Conservation (phyloP, 2,329 filamentous ascomycete species). For the Verticillium nonalfalfae region DNA sequence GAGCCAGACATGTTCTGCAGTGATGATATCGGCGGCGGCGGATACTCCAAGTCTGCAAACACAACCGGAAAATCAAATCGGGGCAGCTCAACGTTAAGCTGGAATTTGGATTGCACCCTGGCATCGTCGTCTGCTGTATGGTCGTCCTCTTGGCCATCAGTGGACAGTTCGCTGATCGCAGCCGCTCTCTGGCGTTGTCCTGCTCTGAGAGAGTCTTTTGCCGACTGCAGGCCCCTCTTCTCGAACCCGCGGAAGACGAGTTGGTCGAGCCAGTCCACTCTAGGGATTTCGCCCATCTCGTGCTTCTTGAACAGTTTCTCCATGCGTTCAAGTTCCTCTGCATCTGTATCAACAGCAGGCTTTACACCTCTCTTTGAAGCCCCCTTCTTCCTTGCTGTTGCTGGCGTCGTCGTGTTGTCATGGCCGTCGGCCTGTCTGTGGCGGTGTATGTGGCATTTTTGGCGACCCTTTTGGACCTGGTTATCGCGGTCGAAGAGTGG, state of each 20-base stretch:
- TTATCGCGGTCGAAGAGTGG: conserved; percentile 89
- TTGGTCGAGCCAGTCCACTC: conserved; percentile 92
- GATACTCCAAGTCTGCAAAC: conserved; percentile 91
- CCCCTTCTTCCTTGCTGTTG: conserved; percentile 50
- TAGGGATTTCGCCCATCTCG: conserved; percentile 92
- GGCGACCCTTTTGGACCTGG: conserved; percentile 82
- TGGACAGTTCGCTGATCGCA: conserved; percentile 16
- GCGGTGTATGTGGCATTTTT: conserved; percentile 83
- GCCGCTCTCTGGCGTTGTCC: conserved; percentile 38
- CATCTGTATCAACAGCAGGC: conserved; percentile 57
- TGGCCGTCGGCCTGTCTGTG: conserved; percentile 81
- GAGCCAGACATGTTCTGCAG: conserved; percentile 58
- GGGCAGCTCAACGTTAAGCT: conserved; percentile 84
- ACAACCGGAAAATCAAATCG: conserved; percentile 94
- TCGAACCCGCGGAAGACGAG: conserved; percentile 88
- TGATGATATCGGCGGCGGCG: conserved; percentile 73
- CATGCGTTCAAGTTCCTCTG: conserved; percentile 81
- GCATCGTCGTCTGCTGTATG: conserved; percentile 29
- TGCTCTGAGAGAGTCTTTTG: conserved; percentile 56
- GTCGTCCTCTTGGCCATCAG: conserved; percentile 19
- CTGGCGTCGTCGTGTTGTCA: conserved; percentile 72
- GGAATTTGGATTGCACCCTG: conserved; percentile 55
- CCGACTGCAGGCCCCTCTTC: conserved; percentile 61
- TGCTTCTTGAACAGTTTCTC: conserved; percentile 94
- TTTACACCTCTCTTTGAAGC: conserved; percentile 42